A percentile compares a stretch with the other conserved stretches of the same genome.
Evolutionary conservation across 2,329 filamentous ascomycete species (phyloP).

Genomic region (Diplodia seriata): DNA sequence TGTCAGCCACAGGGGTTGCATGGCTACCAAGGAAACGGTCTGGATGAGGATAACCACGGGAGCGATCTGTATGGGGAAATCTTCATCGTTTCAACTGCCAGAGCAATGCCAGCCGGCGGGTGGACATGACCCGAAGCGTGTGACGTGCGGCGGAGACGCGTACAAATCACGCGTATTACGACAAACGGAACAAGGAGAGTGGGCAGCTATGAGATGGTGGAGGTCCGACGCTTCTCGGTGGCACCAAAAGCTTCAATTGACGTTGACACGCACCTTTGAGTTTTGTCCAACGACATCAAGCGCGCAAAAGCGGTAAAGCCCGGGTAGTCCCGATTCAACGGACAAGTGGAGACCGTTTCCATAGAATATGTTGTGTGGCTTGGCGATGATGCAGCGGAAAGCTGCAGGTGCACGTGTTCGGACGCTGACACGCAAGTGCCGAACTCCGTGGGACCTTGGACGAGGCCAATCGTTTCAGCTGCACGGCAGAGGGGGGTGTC

Average conservation of each 20-base stretch:
- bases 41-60: background rate
- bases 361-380: conserved; percentile 8
- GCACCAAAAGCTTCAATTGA: background rate
- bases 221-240: background rate
- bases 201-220: background rate
- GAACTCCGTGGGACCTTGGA: conserved; percentile 16
- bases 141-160: background rate
- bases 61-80: background rate
- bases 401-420: conserved; percentile 27
- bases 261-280: background rate
- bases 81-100: background rate
- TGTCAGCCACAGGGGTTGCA: background rate
- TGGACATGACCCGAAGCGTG: background rate
- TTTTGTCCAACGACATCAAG: conserved; percentile 1
- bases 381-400: conserved; percentile 20
- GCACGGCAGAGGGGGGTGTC: conserved; percentile 9
- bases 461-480: conserved; percentile 3
- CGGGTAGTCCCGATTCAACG: conserved; percentile 1
- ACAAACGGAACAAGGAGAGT: background rate
- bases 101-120: background rate
- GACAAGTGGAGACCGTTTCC: conserved; percentile 8
- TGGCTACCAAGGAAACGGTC: background rate
- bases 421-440: conserved; percentile 10
- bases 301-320: conserved; percentile 3
- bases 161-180: background rate